phyloP scores from a whole-genome alignment of 306 rosid species.

The Glycyrrhiza uralensis region DNA sequence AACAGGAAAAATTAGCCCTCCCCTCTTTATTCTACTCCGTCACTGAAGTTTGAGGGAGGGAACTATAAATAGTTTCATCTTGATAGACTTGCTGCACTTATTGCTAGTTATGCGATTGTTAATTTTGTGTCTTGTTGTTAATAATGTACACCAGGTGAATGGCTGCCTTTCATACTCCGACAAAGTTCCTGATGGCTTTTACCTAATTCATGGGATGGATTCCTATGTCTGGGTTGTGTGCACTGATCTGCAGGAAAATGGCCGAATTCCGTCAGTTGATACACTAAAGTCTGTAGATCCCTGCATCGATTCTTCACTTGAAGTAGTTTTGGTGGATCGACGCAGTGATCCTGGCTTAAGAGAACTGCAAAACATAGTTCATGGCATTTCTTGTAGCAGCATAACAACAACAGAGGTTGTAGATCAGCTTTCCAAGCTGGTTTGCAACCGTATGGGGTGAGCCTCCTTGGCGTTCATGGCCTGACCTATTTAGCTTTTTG shows the following conservation, averaged over 20 bases:
- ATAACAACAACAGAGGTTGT: constrained; percentile 78
- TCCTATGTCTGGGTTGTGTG: constrained; percentile 90
- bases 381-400: constrained; percentile 63
- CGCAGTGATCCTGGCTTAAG: constrained; percentile 75
- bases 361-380: constrained; percentile 75
- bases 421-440: constrained; percentile 89
- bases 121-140: constrained; percentile 32
- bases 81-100: constrained; percentile 9
- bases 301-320: constrained; percentile 59
- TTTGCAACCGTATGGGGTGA: constrained; percentile 90
- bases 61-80: constrained; percentile 10
- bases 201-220: constrained; percentile 84
- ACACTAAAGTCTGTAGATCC: constrained; percentile 71
- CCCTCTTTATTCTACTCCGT: background rate
- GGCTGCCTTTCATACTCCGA: constrained; percentile 92
- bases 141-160: constrained; percentile 67
- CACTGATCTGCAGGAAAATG: constrained; percentile 81
- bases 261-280: constrained; percentile 88
- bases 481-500: constrained; percentile 23
- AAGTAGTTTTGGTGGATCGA: constrained; percentile 80
- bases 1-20: background rate
- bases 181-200: constrained; percentile 92
- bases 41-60: background rate
- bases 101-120: constrained; percentile 18
- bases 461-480: constrained; percentile 36